Base-by-base conservation (phyloP, 331 rosid species). In the Pyrus hybrid region DNA sequence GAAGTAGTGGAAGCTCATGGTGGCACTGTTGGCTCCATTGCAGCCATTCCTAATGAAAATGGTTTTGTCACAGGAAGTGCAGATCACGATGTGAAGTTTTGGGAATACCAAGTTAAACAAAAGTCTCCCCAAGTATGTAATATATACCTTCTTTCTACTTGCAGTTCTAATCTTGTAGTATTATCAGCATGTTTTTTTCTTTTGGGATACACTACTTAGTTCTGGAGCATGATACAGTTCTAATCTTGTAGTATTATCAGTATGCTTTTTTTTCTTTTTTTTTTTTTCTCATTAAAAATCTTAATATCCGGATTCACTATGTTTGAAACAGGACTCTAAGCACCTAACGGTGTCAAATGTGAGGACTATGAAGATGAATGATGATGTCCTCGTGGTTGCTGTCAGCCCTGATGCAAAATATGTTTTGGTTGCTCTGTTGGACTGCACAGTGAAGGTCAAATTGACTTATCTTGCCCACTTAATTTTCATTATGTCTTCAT, bases 1-100 rank as follows among this genome's bases (percentile, higher is more conserved):
- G 96, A 94, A 86, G 93, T 64, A 11, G 79, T 92, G 76, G 92
- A 90, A 87, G 97, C 93, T 78, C 99, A 94, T 54, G 97, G 99
- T 79, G 92, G 91, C 57, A 73, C 92, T 70, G 79, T 94, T 32
- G 83, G 85, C n/a, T 82, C 99, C 23, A 88, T 94, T 79, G 79
- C 86, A 45, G 88, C 90, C 57, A 26, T 93, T 71, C 98, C 98
- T 13, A 74, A 85, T 81, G 93, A 81, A 76, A 83, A 81, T 85
- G 90, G 96, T 68, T 94, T 94, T 79, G 90, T 90, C 74, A 92
- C 99, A 1, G 99, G 96, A 87, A 91, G 99, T 83, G 88, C 93
- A 35, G 99, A 94, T 80, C 91, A 87, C 26, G 97, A 94, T 62
- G 90, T 94, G 16, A 94, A 94, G 85, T 91, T 94, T 80, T 94